phyloP scores from a whole-genome alignment of 306 rosid species.

The Cucurbita argyrosperma region DNA sequence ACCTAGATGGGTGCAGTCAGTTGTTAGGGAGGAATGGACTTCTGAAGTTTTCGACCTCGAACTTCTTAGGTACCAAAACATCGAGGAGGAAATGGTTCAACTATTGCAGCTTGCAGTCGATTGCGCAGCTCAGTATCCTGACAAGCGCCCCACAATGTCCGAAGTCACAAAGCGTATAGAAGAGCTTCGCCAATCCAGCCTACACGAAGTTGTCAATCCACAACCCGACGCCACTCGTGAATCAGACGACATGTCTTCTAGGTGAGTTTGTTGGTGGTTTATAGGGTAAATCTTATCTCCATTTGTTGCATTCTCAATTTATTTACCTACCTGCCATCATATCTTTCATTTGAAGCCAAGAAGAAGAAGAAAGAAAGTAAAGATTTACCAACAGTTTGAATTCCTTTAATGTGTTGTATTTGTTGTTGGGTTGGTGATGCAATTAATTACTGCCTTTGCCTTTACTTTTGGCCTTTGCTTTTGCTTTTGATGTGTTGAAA shows the following conservation, averaged over 20 bases:
- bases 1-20: constrained; percentile 43
- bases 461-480: not conserved
- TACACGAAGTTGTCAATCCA: constrained; percentile 8
- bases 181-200: constrained; percentile 24
- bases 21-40: constrained; percentile 40
- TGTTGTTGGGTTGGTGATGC: constrained; percentile 12
- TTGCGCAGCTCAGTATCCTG: constrained; percentile 36
- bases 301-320: not conserved
- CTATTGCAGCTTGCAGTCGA: constrained; percentile 41
- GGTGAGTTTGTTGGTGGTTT: constrained; percentile 12
- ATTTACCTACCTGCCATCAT: not conserved
- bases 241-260: constrained; percentile 2
- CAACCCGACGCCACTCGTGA: constrained; percentile 9
- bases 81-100: constrained; percentile 40
- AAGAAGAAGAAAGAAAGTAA: not conserved
- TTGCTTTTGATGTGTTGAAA: constrained; percentile 3
- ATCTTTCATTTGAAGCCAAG: constrained; percentile 6
- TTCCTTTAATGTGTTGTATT: not conserved
- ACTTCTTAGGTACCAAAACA: constrained; percentile 35
- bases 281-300: not conserved
- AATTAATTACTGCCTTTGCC: constrained; percentile 10
- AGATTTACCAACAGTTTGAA: not conserved
- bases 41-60: constrained; percentile 40
- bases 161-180: constrained; percentile 27
- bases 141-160: constrained; percentile 28